Percentiles rank a stretch among this genome's conserved stretches.
Conservation (phyloP, 352 stramenopile species). For the Globisporangium abappressorium region DNA sequence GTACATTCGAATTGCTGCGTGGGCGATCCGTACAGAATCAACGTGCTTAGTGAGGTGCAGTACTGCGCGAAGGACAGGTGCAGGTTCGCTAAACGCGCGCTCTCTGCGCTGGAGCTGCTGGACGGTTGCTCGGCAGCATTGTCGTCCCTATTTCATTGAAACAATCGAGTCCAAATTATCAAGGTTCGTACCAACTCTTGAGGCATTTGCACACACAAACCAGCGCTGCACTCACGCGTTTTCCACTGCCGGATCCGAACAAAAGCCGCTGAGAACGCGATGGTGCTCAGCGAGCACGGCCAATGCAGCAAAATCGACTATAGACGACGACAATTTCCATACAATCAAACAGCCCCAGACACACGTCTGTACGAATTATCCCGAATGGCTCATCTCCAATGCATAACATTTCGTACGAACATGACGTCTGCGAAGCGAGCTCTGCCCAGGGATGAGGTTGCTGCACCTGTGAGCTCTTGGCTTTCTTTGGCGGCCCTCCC, state of each 20-base stretch:
- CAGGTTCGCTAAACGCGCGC: not conserved
- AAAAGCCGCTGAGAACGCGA: conserved; percentile 42
- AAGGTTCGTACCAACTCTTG: not conserved
- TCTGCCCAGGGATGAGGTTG: conserved; percentile 29
- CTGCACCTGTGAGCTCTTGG: conserved; percentile 21
- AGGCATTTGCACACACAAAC: not conserved
- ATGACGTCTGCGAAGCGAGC: conserved; percentile 31
- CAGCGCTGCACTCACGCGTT: conserved; percentile 3
- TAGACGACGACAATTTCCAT: not conserved
- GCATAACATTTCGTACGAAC: conserved; percentile 18
- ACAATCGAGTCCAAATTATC: not conserved
- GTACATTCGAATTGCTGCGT: conserved; percentile 61
- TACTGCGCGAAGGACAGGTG: conserved; percentile 54
- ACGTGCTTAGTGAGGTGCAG: conserved; percentile 34
- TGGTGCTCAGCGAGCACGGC: conserved; percentile 44
- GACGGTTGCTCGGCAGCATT: not conserved
- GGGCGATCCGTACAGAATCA: conserved; percentile 39
- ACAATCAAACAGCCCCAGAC: not conserved
- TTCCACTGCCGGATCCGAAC: conserved; percentile 15
- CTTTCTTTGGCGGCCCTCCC: conserved; percentile 17
- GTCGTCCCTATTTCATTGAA: not conserved
- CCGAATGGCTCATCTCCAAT: not conserved
- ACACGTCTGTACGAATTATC: not conserved
- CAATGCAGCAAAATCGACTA: conserved; percentile 40
- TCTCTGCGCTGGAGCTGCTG: not conserved